Base-by-base conservation (phyloP, 306 rosid species). In the Astragalus glycyphyllos region DNA sequence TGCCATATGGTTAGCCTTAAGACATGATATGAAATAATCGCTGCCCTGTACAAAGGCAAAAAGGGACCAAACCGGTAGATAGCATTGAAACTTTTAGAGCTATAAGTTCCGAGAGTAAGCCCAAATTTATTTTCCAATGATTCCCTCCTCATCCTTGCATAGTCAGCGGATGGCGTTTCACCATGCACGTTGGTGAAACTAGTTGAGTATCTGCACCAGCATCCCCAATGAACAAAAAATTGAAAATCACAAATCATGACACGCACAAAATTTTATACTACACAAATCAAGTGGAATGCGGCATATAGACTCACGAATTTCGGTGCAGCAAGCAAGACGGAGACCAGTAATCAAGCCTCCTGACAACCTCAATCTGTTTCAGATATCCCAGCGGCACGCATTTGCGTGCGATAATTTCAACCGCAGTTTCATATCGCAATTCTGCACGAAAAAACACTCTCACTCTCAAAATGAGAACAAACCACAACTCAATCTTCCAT, bases 161-260 rank as follows among this genome's bases (percentile, higher is more conserved):
- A 94, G 65, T 86, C 97, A 35, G 96, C 83, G 23, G 97, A 83
- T n/a, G 99, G 95, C 14, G 82, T 77, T 72, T 86, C 99, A 48
- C 97, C 97, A 23, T 94, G 99, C 78, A 94, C 96, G 12, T 92
- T 94, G 42, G 96, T 86, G 84, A 83, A 92, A 58, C 96, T 86
- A 5, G 96, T 83, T 16, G 97, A 91, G 76, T 83, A 86, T 57
- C 99, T 90, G 87, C 80, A 45, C 23, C 75, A 75, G 34, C 35
- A 82, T 72, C 77, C 65, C 58, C 80, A 31, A 64, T 8, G 51
- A 42, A 81, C 23, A 51, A 12, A 41, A 65, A 7, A 0, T n/a
- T 12, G 34, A 44, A 35, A 26, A 34, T 58, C 68, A 47, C 9
- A 29, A 48, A 58, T 42, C 57, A 56, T 4, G 47, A 65, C 35